phyloP scores from a whole-genome alignment of 2,329 filamentous ascomycete species.

The Fusarium euwallaceae region DNA sequence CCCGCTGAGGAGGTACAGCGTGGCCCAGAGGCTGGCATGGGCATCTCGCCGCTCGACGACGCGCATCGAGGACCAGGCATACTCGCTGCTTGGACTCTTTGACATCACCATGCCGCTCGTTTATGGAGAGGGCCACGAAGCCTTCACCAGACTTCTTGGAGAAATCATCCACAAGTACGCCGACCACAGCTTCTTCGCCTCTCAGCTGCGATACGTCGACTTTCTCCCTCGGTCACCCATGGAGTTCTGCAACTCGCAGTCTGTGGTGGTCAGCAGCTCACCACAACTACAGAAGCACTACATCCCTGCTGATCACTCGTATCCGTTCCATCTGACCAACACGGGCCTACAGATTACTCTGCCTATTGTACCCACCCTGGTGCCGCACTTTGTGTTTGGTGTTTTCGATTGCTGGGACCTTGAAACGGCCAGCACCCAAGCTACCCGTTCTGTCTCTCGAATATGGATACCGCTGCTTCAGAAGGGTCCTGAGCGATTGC shows the following conservation, averaged over 20 bases:
- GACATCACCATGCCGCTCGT: neutral
- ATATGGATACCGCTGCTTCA: neutral
- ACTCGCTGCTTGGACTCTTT: neutral
- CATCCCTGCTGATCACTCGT: fast-evolving
- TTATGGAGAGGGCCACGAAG: neutral
- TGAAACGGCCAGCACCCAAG: neutral
- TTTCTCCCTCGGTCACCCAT: neutral
- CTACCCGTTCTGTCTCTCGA: neutral
- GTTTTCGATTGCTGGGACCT: neutral
- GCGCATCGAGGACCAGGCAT: neutral
- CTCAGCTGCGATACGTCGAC: neutral
- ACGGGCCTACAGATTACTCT: neutral
- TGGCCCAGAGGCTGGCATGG: neutral
- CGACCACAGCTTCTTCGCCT: neutral
- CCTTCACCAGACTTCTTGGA: neutral
- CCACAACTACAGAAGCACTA: neutral
- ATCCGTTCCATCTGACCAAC: neutral
- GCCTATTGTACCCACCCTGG: neutral
- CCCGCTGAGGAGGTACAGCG: neutral
- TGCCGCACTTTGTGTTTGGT: neutral
- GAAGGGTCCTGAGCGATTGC: neutral
- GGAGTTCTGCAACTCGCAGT: neutral
- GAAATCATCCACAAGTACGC: neutral
- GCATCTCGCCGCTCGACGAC: neutral
- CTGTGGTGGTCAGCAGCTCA: neutral